Percentiles rank a stretch among this genome's conserved stretches.
These are phyloP conservation scores for Scheffersomyces parashehatae DNA, from an alignment of 1,139 yeast species.

Conservation along the genomic window DNA sequence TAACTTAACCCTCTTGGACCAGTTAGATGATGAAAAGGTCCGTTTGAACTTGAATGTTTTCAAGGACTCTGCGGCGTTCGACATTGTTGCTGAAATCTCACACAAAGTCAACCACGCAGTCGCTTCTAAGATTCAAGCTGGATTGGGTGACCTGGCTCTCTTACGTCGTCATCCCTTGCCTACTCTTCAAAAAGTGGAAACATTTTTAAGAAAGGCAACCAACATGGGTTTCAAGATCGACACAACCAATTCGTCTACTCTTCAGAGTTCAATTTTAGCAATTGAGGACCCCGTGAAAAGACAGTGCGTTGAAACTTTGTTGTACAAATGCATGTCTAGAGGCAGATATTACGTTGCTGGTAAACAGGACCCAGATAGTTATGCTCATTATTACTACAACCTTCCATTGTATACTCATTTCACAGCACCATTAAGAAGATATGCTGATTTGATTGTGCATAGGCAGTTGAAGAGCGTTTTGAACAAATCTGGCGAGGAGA, in stretches of 20 bases:
- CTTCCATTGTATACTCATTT: slow-evolving; percentile 89
- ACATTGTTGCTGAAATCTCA: slow-evolving; percentile 71
- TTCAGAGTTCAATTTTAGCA: slow-evolving; percentile 68
- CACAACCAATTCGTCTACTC: slow-evolving; percentile 69
- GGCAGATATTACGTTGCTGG: slow-evolving; percentile 91
- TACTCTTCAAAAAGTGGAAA: slow-evolving; percentile 76
- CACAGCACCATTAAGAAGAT: slow-evolving; percentile 88
- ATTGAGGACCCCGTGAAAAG: slow-evolving; percentile 67
- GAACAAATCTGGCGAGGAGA: slow-evolving; percentile 29
- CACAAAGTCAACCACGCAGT: slow-evolving; percentile 83
- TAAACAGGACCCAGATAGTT: slow-evolving; percentile 75
- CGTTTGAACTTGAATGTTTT: slow-evolving; percentile 72
- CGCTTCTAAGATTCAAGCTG: slow-evolving; percentile 77
- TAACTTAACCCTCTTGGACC: slow-evolving; percentile 69
- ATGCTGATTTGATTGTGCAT: slow-evolving; percentile 90
- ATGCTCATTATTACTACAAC: slow-evolving; percentile 78
- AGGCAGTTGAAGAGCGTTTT: slow-evolving; percentile 80
- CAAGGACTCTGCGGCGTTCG: slow-evolving; percentile 57
- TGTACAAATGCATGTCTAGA: slow-evolving; percentile 80
- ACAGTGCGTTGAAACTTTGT: slow-evolving; percentile 74
- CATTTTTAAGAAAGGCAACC: slow-evolving; percentile 69
- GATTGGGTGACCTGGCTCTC: slow-evolving; percentile 76
- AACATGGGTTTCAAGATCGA: slow-evolving; percentile 71
- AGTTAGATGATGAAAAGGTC: slow-evolving; percentile 82
- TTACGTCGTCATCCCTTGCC: slow-evolving; percentile 90